Percentiles rank a stretch among this genome's conserved stretches.
Evolutionary conservation across 2,329 filamentous ascomycete species (phyloP).

Genomic region (Beauveria caledonica): DNA sequence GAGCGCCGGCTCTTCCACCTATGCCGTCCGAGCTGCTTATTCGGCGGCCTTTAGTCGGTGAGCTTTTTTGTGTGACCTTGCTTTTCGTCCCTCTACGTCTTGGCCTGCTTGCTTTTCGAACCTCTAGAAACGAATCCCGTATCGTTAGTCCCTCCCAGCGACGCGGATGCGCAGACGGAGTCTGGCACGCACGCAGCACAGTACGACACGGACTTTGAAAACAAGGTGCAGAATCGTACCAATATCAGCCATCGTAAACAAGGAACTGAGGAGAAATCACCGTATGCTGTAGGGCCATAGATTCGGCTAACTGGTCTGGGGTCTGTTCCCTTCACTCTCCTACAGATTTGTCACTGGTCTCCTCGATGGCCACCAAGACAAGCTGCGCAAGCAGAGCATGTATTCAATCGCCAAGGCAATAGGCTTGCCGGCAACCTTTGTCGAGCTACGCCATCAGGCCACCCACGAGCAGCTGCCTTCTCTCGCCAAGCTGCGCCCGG

Average conservation of each 20-base stretch:
- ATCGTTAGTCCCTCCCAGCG: not conserved
- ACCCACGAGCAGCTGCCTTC: slow-evolving; percentile 83
- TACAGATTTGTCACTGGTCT: slow-evolving; percentile 71
- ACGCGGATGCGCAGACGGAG: not conserved
- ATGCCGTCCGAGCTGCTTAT: slow-evolving; percentile 62
- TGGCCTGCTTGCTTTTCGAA: slow-evolving; percentile 1
- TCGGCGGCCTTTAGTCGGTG: slow-evolving; percentile 67
- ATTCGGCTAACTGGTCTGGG: slow-evolving; percentile 6
- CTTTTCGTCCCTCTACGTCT: not conserved
- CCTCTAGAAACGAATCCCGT: not conserved
- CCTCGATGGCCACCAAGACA: slow-evolving; percentile 64
- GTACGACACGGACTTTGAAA: not conserved
- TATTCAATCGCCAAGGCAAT: slow-evolving; percentile 61
- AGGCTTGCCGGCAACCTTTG: slow-evolving; percentile 67
- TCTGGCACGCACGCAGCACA: not conserved
- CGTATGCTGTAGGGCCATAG: not conserved
- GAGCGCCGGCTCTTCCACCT: slow-evolving; percentile 37
- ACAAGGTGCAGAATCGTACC: not conserved
- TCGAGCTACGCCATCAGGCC: slow-evolving; percentile 81
- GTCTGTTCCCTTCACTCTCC: not conserved
- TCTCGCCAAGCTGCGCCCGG: slow-evolving; percentile 61
- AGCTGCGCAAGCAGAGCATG: slow-evolving; percentile 62
- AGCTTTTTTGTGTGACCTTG: slow-evolving; percentile 21
- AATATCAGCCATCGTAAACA: not conserved
- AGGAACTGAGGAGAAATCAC: not conserved